Evolutionary conservation across 2,329 filamentous ascomycete genomes (phyloP).

Genomic region (Fusarium buharicum): DNA sequence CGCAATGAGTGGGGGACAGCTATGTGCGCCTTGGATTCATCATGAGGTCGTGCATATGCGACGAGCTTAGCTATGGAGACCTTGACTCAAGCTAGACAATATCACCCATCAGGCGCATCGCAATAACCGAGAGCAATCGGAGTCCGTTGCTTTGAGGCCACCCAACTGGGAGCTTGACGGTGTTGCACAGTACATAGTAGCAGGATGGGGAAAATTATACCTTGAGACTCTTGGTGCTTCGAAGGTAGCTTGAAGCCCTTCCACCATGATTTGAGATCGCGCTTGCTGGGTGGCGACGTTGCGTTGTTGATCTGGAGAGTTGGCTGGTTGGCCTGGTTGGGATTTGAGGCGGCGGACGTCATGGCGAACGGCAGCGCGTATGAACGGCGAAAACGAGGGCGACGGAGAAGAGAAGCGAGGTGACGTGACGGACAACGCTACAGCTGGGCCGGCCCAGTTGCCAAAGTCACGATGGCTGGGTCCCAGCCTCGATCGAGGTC

Average conservation of each 20-base stretch:
- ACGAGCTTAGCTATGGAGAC: neutral
- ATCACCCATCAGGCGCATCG: conserved; percentile 7
- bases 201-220: conserved; percentile 52
- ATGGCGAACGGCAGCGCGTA: conserved; percentile 44
- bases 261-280: conserved; percentile 96
- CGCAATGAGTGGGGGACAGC: neutral
- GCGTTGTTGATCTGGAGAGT: conserved; percentile 52
- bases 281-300: conserved; percentile 81
- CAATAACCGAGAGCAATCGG: conserved; percentile 1
- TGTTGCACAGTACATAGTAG: conserved; percentile 16
- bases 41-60: conserved; percentile 2
- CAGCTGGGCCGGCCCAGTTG: conserved; percentile 46
- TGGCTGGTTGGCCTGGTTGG: conserved; percentile 49
- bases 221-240: conserved; percentile 65
- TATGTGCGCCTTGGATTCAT: conserved; percentile 6
- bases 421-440: conserved; percentile 35
- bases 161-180: conserved; percentile 4
- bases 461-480: conserved; percentile 42
- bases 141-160: conserved; percentile 3
- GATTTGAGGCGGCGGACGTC: conserved; percentile 52
- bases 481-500: conserved; percentile 38
- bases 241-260: conserved; percentile 85
- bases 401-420: conserved; percentile 18
- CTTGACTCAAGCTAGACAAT: neutral
- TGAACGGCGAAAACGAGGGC: conserved; percentile 11